Evolutionary conservation across 2,329 filamentous ascomycete species (phyloP), one percentile per base, ranked within the genome.

Genomic region (Zymoseptoria crescenta): DNA sequence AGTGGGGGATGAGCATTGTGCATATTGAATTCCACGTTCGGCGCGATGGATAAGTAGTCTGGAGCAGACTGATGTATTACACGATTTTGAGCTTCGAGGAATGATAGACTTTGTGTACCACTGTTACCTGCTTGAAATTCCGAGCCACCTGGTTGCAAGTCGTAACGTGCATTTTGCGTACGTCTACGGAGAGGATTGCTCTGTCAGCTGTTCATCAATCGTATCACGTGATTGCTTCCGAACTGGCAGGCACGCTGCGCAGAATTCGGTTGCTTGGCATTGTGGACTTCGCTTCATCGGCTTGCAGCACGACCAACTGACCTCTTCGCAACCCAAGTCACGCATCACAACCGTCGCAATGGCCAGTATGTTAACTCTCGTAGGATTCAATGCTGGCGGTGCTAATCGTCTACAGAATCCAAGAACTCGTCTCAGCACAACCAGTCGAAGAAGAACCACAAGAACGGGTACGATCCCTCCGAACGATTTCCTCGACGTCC

Each of bases 391-490:
- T 59, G 60, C 64, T 68, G 59, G 68, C 61, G 51, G 28, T 27
- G 16, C 57, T 45, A n/a, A 45, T n/a, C 13, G 4, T 45, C 56
- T 57, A 60, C 77, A 96, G 92, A 97, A 86, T 97, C 94, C 75
- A 97, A 97, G 91, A 97, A 97, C 88, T 95, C 91, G 83, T 96
- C 93, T 75, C 93, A 97, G 86, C 91, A 96, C 84, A 96, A 96
- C 83, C 89, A 94, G 87, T 86, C 85, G 79, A 89, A 89, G 84
- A 99, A 99, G 89, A 92, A 91, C 82, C 94, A 99, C 88, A 87
- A 88, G 78, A 99, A 99, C 85, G 94, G 94, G 93, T 96, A 88
- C 74, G 87, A 82, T 52, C 55, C 56, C 56, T 55, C 21, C 50
- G 13, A 53, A 49, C 49, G 35, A 45, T 45, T 45, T 45, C 16